Base-by-base conservation (phyloP, 1,284 basidiomycete species). In the Ustilago nuda region DNA sequence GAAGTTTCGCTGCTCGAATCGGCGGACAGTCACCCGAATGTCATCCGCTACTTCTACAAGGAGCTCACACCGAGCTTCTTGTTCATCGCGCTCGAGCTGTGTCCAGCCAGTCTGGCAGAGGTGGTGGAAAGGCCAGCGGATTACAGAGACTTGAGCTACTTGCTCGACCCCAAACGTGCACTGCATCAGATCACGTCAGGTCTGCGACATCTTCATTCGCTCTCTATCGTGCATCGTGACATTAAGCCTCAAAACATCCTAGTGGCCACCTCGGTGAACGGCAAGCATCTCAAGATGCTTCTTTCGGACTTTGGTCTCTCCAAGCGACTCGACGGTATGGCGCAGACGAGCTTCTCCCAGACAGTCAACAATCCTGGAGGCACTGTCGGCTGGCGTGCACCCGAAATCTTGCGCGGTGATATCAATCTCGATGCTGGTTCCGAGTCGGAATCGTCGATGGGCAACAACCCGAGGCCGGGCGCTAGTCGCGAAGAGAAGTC, bases 231-330 rank as follows among this genome's bases (percentile, higher is more conserved):
- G 27, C 97, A 99, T 87, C 91, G 97, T 33, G 96, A 99, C 85
- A 97, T 99, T 87, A 99, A 99, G 85, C 96, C 96, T 4, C 95
- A 97, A 87, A 99, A 99, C 84, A 98, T 99, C 64, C 89, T 99
- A 8, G 90, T 98, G n/a, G 71, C 67, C 37, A 80, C 62, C 1
- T 76, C 63, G 36, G 45, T 73, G 8, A 79, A 75, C 15, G 77
- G 81, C 37, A 69, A 74, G 37, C 67, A 68, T 19, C 74, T 85
- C 53, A 84, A 84, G 59, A 82, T 85, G 79, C 71, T 85, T 3
- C 76, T 85, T 0, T 85, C 83, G 9, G 84, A 85, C 64, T 85
- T 85, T 77, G 84, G 84, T 9, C 74, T 85, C 30, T 83, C 81
- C 3, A 85, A 85, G 65, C 66, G 79, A 36, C 64, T 85, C 53